Evolutionary conservation across 2,329 filamentous ascomycete species (phyloP).

Genomic region (Cordyceps javanica): DNA sequence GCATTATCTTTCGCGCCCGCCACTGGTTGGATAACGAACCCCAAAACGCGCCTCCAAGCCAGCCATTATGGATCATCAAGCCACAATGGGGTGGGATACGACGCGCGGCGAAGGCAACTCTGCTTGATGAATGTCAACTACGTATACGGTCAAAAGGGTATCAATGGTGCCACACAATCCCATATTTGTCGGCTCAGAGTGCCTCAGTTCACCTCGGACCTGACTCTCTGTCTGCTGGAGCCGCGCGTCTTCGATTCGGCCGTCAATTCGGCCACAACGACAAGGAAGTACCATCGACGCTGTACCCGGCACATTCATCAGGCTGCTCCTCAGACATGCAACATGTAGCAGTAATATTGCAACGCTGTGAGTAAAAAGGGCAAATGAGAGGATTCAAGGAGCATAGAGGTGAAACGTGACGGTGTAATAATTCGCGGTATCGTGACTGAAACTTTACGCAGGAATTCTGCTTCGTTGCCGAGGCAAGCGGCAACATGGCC

Average conservation of each 20-base stretch:
- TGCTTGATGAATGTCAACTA: not conserved
- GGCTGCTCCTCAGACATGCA: no score
- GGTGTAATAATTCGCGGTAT: not conserved
- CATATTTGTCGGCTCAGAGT: not conserved
- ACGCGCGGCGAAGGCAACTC: not conserved
- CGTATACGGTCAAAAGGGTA: not conserved
- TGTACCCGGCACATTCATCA: no score
- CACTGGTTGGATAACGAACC: not conserved
- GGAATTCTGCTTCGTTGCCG: not conserved
- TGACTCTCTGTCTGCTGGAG: not conserved
- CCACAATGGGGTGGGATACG: slow-evolving; percentile 1
- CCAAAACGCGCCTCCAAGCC: not conserved
- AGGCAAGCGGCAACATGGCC: not conserved
- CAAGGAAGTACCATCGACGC: no score
- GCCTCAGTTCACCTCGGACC: not conserved
- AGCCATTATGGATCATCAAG: not conserved
- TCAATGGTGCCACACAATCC: not conserved
- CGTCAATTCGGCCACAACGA: not conserved
- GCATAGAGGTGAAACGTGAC: not conserved
- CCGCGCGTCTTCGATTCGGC: not conserved
- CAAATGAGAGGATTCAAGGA: no score
- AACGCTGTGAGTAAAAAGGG: no score
- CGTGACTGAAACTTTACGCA: not conserved
- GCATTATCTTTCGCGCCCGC: not conserved
- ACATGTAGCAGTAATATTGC: no score